Percentiles rank a stretch among this genome's conserved stretches.
Conservation (phyloP, 2,329 filamentous ascomycete genomes). For the Neofusicoccum sp. region DNA sequence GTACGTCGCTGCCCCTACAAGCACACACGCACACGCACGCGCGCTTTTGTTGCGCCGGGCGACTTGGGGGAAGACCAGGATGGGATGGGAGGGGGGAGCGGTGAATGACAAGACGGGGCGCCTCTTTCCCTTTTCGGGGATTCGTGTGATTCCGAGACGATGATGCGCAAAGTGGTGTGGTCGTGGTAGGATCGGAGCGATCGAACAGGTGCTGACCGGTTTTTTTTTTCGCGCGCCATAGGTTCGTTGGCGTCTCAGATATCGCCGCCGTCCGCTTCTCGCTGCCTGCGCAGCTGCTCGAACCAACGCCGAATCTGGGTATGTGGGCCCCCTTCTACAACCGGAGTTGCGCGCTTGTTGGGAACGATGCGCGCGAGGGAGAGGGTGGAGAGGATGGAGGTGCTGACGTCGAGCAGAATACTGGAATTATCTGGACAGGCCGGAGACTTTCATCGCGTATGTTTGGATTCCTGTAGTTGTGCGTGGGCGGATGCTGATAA, state of each 20-base stretch:
- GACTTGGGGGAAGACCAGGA: background rate
- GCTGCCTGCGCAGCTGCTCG: conserved; percentile 88
- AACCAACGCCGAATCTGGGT: conserved; percentile 90
- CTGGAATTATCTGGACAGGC: conserved; percentile 96
- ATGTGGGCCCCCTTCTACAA: conserved; percentile 26
- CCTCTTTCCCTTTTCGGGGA: too few species aligned
- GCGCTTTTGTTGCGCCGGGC: background rate
- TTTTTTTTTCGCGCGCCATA: conserved; percentile 37
- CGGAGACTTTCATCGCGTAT: conserved; percentile 77
- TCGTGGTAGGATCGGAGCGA: too few species aligned
- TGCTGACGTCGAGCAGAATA: conserved; percentile 63
- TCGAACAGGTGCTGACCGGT: background rate
- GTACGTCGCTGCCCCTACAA: conserved; percentile 51
- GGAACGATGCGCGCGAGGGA: background rate
- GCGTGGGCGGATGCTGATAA: conserved; percentile 35
- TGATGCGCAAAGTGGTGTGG: too few species aligned
- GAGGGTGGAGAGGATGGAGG: background rate
- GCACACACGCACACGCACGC: background rate
- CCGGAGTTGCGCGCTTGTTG: background rate
- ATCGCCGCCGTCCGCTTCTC: conserved; percentile 96
- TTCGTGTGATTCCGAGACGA: too few species aligned
- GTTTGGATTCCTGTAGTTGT: conserved; percentile 20
- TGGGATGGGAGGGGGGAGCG: background rate
- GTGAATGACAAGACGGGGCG: background rate
- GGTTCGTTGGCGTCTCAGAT: conserved; percentile 94